Percentiles rank a stretch among this genome's conserved stretches.
Evolutionary conservation across 495 filamentous ascomycete genomes (phyloP).

Genomic region (Penicillium bovifimosum): DNA sequence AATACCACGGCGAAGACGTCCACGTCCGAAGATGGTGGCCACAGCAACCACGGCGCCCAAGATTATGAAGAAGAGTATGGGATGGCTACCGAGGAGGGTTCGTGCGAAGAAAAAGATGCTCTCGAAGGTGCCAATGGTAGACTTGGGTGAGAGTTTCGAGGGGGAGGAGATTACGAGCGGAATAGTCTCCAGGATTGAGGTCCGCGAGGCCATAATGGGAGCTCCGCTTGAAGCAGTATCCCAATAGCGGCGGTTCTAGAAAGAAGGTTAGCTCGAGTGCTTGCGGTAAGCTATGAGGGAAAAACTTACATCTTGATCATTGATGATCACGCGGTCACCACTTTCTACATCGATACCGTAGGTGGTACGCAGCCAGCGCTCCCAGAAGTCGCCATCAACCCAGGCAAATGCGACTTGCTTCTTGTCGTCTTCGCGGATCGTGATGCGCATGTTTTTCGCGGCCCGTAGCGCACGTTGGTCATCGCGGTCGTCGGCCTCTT

Average conservation of each 20-base stretch:
- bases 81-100: slow-evolving; percentile 62
- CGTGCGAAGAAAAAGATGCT: slow-evolving; percentile 73
- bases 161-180: slow-evolving; percentile 68
- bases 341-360: slow-evolving; percentile 84
- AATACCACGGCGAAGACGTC: slow-evolving; percentile 28
- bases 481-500: slow-evolving; percentile 90
- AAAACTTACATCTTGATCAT: slow-evolving; percentile 84
- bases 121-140: slow-evolving; percentile 71
- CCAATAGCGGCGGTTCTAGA: slow-evolving; percentile 93
- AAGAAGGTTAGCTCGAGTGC: slow-evolving; percentile 23
- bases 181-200: slow-evolving; percentile 91
- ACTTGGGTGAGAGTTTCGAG: slow-evolving; percentile 80
- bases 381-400: slow-evolving; percentile 97
- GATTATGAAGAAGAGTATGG: slow-evolving; percentile 60
- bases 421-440: slow-evolving; percentile 77
- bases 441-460: slow-evolving; percentile 90
- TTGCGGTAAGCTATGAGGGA: not conserved
- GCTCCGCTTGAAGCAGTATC: slow-evolving; percentile 84
- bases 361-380: slow-evolving; percentile 88
- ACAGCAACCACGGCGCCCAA: slow-evolving; percentile 44
- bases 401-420: slow-evolving; percentile 96
- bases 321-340: slow-evolving; percentile 90
- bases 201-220: slow-evolving; percentile 80
- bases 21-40: slow-evolving; percentile 30
- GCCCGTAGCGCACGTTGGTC: slow-evolving; percentile 79